Evolutionary conservation across 176 grass and related monocot species (phyloP).

Genomic region (Cenchrus americanus): DNA sequence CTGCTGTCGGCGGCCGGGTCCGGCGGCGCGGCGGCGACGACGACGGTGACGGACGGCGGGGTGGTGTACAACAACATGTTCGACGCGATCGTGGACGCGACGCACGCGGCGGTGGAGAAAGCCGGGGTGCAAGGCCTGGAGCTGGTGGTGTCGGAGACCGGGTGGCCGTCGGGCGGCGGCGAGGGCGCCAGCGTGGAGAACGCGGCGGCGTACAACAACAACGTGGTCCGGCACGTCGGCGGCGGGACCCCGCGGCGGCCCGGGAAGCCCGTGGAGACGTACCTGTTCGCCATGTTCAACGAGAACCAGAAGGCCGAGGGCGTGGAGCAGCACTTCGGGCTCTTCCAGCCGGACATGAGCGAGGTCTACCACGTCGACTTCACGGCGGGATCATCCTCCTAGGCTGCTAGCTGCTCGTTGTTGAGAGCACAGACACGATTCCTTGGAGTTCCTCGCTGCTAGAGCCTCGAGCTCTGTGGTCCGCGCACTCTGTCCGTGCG

Average conservation of each 20-base stretch:
- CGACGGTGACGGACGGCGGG: constrained; percentile 51
- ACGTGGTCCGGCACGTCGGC: constrained; percentile 61
- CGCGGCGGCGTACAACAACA: constrained; percentile 85
- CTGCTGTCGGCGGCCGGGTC: constrained; percentile 47
- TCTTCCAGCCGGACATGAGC: constrained; percentile 84
- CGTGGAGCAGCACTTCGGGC: constrained; percentile 83
- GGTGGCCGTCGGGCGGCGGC: constrained; percentile 86
- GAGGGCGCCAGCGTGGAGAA: constrained; percentile 71
- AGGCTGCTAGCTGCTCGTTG: not conserved
- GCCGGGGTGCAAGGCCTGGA: constrained; percentile 51
- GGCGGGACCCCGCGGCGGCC: constrained; percentile 73
- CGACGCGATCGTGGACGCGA: constrained; percentile 88
- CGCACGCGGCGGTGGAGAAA: constrained; percentile 86
- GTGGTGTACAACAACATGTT: constrained; percentile 90
- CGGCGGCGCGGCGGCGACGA: constrained; percentile 31
- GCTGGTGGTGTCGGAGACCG: constrained; percentile 91
- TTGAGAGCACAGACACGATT: not conserved
- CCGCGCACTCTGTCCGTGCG: not conserved
- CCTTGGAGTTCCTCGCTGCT: not conserved
- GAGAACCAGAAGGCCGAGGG: constrained; percentile 87
- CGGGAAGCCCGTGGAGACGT: constrained; percentile 76
- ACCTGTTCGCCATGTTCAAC: constrained; percentile 98
- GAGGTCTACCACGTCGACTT: constrained; percentile 92
- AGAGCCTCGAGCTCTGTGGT: not conserved
- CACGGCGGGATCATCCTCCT: constrained; percentile 4